Conservation (phyloP, 1,139 yeast genomes). For the Pichia sp. region DNA sequence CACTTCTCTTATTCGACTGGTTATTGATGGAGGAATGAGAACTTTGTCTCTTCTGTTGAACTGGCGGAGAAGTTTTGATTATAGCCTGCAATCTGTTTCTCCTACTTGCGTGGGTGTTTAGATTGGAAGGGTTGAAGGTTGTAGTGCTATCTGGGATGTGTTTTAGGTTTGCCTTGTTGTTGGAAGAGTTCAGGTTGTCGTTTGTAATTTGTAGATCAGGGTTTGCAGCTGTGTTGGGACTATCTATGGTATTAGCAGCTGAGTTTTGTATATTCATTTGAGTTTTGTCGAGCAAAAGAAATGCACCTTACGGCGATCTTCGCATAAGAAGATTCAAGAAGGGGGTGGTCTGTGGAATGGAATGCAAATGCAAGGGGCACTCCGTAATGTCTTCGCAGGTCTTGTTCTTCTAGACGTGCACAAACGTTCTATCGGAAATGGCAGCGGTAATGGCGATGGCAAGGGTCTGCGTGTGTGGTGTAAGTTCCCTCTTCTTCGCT, state of each 20-base stretch:
- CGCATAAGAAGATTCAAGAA: not conserved
- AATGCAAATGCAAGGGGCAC: not conserved
- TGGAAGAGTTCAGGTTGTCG: not conserved
- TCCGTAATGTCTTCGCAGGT: too few species aligned
- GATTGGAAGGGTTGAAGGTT: not conserved
- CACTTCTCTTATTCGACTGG: conserved; percentile 26
- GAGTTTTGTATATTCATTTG: conserved; percentile 8
- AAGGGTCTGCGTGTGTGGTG: too few species aligned
- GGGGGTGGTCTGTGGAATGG: not conserved
- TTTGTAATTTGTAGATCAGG: not conserved
- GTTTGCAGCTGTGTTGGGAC: not conserved
- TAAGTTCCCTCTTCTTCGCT: too few species aligned
- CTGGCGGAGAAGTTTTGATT: conserved; percentile 19
- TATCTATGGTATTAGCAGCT: conserved; percentile 4
- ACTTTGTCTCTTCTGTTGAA: conserved; percentile 31
- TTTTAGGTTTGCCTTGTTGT: not conserved
- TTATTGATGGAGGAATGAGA: conserved; percentile 27
- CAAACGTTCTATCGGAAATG: too few species aligned
- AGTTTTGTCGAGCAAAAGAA: not conserved
- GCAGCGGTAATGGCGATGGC: too few species aligned
- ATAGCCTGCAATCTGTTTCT: conserved; percentile 20
- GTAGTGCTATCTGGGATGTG: not conserved
- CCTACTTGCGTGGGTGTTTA: conserved; percentile 1
- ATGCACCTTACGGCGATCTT: not conserved
- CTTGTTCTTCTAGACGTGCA: too few species aligned